Percentiles rank a stretch among this genome's conserved stretches.
phyloP scores from a whole-genome alignment of 2,329 filamentous ascomycete species.

The Epichloe hybrida region DNA sequence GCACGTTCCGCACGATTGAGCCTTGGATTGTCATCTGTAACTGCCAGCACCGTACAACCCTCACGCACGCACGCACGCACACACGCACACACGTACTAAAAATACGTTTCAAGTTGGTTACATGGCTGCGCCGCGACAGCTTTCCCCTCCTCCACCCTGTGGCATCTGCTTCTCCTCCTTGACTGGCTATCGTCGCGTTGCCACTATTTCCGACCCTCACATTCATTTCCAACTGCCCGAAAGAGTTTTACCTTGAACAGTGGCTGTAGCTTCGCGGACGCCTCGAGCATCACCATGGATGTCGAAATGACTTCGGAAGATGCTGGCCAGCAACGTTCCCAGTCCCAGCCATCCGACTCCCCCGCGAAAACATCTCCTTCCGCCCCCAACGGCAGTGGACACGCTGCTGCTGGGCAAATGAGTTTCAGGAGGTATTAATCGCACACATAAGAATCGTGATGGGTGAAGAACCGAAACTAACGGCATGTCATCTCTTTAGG shows the following conservation, averaged over 20 bases:
- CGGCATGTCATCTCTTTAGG: conserved; percentile 33
- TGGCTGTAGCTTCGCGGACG: neutral
- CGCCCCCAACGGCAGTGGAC: conserved; percentile 15
- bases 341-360: conserved; percentile 11
- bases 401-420: conserved; percentile 21
- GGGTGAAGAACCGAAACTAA: conserved; percentile 11
- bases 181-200: neutral
- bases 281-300: conserved; percentile 21
- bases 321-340: conserved; percentile 14
- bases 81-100: neutral
- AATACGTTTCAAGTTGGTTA: neutral
- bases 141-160: neutral
- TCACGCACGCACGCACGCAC: neutral
- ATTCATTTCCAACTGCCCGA: neutral
- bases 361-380: conserved; percentile 17
- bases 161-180: neutral
- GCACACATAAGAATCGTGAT: neutral
- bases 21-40: neutral
- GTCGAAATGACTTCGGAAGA: conserved; percentile 28
- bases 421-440: conserved; percentile 31
- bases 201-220: neutral
- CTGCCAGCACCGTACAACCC: neutral
- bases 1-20: neutral
- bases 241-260: neutral
- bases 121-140: neutral